Evolutionary conservation across 1,284 basidiomycete genomes (phyloP).

Genomic region (Coniophora puteana): DNA sequence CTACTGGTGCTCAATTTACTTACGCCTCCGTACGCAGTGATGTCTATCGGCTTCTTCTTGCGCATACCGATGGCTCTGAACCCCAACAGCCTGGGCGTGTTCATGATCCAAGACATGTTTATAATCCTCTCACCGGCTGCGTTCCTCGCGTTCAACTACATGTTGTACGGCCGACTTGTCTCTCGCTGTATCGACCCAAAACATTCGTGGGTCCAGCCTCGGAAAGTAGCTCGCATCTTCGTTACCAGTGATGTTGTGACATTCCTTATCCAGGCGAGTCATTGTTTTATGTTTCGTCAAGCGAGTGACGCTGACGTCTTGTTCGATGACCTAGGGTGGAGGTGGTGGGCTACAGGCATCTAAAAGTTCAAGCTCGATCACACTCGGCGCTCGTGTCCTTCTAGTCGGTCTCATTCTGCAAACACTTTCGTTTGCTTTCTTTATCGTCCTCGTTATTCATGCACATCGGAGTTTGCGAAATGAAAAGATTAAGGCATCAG

Average conservation of each 20-base stretch:
- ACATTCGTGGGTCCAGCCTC: slow-evolving; percentile 20
- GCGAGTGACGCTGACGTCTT: too few species aligned
- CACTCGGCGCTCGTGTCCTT: slow-evolving; percentile 16
- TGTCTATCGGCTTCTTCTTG: slow-evolving; percentile 14
- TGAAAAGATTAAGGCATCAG: slow-evolving; percentile 5
- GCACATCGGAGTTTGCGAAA: slow-evolving; percentile 13
- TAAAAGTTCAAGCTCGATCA: slow-evolving; percentile 1
- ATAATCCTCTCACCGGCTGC: slow-evolving; percentile 19
- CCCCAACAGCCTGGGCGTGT: slow-evolving; percentile 12
- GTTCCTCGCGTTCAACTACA: slow-evolving; percentile 31
- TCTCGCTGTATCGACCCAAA: slow-evolving; percentile 15
- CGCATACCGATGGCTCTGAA: slow-evolving; percentile 14
- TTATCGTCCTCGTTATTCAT: slow-evolving; percentile 14
- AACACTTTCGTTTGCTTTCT: slow-evolving; percentile 21
- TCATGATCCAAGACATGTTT: slow-evolving; percentile 12
- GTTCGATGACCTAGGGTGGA: slow-evolving; percentile 11
- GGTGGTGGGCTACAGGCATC: slow-evolving; percentile 14
- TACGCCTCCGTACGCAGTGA: slow-evolving; percentile 11
- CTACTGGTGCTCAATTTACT: background rate
- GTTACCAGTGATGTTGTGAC: slow-evolving; percentile 32
- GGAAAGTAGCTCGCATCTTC: slow-evolving; percentile 18
- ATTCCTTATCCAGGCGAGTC: slow-evolving; percentile 35
- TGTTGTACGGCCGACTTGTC: slow-evolving; percentile 25
- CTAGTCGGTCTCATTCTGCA: slow-evolving; percentile 21
- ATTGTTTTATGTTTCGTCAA: background rate